Evolutionary conservation across 768 basidiomycete genomes (phyloP), one percentile per base, ranked within the genome.

Genomic region (Lentinula detonsa): DNA sequence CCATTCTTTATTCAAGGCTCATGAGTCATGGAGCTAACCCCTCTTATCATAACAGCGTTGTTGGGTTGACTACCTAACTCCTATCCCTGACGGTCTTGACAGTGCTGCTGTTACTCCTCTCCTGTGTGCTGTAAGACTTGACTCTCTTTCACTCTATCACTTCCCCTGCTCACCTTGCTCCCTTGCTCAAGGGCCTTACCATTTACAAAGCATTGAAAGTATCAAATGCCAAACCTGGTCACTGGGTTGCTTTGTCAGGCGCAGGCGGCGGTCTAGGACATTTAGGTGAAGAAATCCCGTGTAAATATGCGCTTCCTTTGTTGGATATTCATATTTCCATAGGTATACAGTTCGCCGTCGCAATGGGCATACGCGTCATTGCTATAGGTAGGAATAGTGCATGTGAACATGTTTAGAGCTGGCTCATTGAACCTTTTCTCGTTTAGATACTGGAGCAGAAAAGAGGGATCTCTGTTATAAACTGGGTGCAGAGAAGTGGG

Each of bases 251-350:
- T n/a, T 78, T 93, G 58, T 81, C 86, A 8, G 89, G 90, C 33
- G 90, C 88, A 2, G 90, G 88, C 0, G 88, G 88, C 16, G 90
- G 91, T 21, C 83, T 93, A 23, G 91, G 91, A 2, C 89, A 91
- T 74, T 76, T 94, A 21, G 90, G 83, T 81, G 65, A 48, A 46
- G 21, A 6, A 10, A 16, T 8, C 33, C 34, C 28, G 28, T 43
- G 33, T 4, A 16, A 42, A n/a, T 15, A 9, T 31, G 9, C 21
- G 5, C 10, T 60, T 54, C 59, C 28, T 5, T 13, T 15, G 18
- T 3, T n/a, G 28, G 37, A 8, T 7, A 8, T 8, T 8, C 37
- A 16, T 21, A 46, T 33, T 8, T 23, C 21, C 13, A 10, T 54
- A 84, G 85, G 86, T n/a, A 74, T 92, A 15, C 92, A 94, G 66